A percentile compares a stretch with the other conserved stretches of the same genome.
These are phyloP conservation scores for Acer campestre DNA, from an alignment of 345 rosid genomes.

Conservation along the genomic window DNA sequence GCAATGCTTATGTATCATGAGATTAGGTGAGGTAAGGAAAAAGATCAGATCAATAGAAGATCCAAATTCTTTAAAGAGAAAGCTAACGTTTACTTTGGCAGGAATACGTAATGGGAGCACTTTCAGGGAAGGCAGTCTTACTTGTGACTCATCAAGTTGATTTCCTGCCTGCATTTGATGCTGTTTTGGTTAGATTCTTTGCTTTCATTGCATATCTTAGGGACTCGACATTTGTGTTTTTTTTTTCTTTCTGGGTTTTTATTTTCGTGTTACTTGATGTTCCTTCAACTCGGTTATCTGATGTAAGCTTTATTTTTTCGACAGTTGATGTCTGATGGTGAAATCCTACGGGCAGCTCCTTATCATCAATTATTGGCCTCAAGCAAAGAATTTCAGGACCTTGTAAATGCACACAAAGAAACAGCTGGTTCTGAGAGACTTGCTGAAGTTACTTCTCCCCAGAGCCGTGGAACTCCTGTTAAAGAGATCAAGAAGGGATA, in stretches of 20 bases:
- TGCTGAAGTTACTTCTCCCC: conserved; percentile 39
- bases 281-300: not conserved
- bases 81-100: conserved; percentile 42
- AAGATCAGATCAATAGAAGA: too few species aligned
- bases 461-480: conserved; percentile 30
- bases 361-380: conserved; percentile 65
- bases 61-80: not conserved
- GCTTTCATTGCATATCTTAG: not conserved
- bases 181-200: conserved; percentile 65
- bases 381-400: conserved; percentile 76
- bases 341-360: conserved; percentile 68
- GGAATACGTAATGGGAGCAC: conserved; percentile 86
- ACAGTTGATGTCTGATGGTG: conserved; percentile 93
- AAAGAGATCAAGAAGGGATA: conserved; percentile 62
- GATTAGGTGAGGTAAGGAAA: too few species aligned
- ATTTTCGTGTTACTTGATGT: not conserved
- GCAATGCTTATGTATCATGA: too few species aligned
- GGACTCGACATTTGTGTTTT: not conserved
- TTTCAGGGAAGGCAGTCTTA: conserved; percentile 68
- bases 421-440: conserved; percentile 85
- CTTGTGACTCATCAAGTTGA: conserved; percentile 98
- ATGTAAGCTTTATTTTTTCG: conserved; percentile 17
- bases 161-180: conserved; percentile 87
- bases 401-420: conserved; percentile 91
- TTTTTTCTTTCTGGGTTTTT: not conserved